phyloP scores from a whole-genome alignment of 2,329 filamentous ascomycete genomes.

The Colletotrichum endophyticum region DNA sequence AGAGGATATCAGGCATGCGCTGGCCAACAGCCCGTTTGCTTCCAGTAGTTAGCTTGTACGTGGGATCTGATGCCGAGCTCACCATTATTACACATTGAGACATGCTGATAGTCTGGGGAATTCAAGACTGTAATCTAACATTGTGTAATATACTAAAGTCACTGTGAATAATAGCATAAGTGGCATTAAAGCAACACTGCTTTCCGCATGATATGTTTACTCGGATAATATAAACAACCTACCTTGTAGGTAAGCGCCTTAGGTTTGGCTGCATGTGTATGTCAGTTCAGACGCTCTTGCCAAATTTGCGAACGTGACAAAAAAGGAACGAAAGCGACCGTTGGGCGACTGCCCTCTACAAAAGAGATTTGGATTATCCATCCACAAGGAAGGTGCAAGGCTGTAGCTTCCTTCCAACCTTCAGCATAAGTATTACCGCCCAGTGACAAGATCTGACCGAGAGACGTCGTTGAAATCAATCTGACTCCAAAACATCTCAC shows the following conservation, averaged over 20 bases:
- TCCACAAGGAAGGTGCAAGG: not conserved
- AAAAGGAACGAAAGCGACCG: not conserved
- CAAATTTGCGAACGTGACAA: not conserved
- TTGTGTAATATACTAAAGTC: no score
- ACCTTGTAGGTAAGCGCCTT: no score
- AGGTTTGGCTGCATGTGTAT: not conserved
- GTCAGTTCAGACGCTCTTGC: not conserved
- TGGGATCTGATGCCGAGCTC: not conserved
- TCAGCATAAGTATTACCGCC: accelerated
- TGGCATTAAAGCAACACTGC: accelerated
- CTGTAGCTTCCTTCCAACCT: not conserved
- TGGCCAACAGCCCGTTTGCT: not conserved
- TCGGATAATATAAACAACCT: no score
- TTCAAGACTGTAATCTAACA: no score
- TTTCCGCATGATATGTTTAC: accelerated
- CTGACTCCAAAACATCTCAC: not conserved
- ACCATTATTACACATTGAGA: accelerated
- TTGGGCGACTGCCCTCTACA: not conserved
- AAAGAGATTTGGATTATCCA: not conserved
- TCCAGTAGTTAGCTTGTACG: not conserved
- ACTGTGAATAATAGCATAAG: not conserved
- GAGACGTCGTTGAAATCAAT: not conserved
- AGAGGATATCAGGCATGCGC: not conserved
- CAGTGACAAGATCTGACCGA: not conserved
- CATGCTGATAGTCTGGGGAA: no score